Conservation (phyloP, 169 alveolate genomes). For the Cryptosporidium sp. region DNA sequence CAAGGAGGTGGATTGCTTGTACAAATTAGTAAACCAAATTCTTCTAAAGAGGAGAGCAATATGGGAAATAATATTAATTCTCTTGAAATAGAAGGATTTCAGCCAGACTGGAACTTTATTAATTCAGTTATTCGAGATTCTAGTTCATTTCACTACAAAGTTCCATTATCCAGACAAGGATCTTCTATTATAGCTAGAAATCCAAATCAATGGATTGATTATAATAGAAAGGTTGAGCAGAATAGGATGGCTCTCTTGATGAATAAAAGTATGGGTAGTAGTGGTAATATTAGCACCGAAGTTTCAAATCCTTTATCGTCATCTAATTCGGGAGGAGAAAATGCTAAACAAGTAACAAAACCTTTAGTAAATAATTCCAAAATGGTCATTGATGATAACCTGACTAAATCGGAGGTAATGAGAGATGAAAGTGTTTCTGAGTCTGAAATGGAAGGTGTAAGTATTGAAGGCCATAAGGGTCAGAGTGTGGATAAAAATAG, state of each 20-base stretch:
- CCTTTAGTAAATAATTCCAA: background rate
- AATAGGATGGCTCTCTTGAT: conserved; percentile 60
- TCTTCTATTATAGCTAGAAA: conserved; percentile 49
- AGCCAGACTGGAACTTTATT: conserved; percentile 67
- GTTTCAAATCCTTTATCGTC: background rate
- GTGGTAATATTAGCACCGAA: background rate
- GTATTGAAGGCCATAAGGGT: background rate
- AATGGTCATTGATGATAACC: background rate
- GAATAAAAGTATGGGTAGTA: background rate
- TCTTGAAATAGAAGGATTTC: conserved; percentile 3
- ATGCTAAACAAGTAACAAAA: background rate
- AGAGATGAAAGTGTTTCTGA: background rate
- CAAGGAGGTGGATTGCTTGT: background rate
- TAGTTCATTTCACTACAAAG: conserved; percentile 23
- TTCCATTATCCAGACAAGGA: conserved; percentile 63
- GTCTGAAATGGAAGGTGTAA: background rate
- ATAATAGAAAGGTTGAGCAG: conserved; percentile 70
- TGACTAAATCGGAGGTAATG: background rate
- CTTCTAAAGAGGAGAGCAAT: background rate
- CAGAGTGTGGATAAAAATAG: background rate
- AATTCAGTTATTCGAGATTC: conserved; percentile 27
- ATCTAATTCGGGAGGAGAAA: background rate
- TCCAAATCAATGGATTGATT: conserved; percentile 75
- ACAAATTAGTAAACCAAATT: background rate
- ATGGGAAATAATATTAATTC: background rate